phyloP scores from a whole-genome alignment of 768 basidiomycete genomes.

The Lentinula sp. region DNA sequence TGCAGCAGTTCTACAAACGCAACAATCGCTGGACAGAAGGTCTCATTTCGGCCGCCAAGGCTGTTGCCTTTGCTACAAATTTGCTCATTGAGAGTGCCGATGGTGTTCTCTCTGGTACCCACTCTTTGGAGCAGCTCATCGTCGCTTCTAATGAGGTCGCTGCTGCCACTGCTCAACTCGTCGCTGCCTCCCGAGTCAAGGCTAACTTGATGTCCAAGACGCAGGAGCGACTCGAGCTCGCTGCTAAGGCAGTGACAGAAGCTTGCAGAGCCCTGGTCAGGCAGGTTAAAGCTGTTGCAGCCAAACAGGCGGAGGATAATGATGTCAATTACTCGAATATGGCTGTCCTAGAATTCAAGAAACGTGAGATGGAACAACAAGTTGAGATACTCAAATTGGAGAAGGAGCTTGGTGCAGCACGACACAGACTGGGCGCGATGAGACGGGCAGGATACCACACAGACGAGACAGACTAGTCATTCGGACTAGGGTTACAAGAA shows the following conservation, averaged over 20 bases:
- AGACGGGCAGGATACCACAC: slow-evolving; percentile 87
- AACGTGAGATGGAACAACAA: slow-evolving; percentile 97
- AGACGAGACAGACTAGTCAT: slow-evolving; percentile 62
- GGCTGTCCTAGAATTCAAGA: slow-evolving; percentile 94
- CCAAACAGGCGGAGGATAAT: slow-evolving; percentile 73
- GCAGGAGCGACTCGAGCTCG: slow-evolving; percentile 91
- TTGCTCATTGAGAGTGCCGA: slow-evolving; percentile 96
- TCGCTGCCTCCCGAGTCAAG: slow-evolving; percentile 97
- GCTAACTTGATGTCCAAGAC: slow-evolving; percentile 98
- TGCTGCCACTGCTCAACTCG: slow-evolving; percentile 94
- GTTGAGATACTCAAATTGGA: slow-evolving; percentile 97
- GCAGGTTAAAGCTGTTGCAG: slow-evolving; percentile 94
- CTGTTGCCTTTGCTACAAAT: slow-evolving; percentile 94
- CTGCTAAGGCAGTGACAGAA: slow-evolving; percentile 95
- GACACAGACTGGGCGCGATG: slow-evolving; percentile 79
- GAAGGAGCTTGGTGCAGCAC: slow-evolving; percentile 87
- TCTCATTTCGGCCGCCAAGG: slow-evolving; percentile 94
- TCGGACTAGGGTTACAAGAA: slow-evolving; percentile 8
- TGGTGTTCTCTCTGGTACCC: slow-evolving; percentile 93
- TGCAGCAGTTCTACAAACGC: slow-evolving; percentile 97
- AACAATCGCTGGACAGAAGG: slow-evolving; percentile 99
- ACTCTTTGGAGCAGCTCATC: slow-evolving; percentile 97
- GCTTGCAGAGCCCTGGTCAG: slow-evolving; percentile 95
- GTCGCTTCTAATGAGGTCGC: slow-evolving; percentile 99
- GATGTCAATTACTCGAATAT: slow-evolving; percentile 88